Evolutionary conservation across 2,329 filamentous ascomycete genomes (phyloP).

Genomic region (Diaporthe vaccinii): DNA sequence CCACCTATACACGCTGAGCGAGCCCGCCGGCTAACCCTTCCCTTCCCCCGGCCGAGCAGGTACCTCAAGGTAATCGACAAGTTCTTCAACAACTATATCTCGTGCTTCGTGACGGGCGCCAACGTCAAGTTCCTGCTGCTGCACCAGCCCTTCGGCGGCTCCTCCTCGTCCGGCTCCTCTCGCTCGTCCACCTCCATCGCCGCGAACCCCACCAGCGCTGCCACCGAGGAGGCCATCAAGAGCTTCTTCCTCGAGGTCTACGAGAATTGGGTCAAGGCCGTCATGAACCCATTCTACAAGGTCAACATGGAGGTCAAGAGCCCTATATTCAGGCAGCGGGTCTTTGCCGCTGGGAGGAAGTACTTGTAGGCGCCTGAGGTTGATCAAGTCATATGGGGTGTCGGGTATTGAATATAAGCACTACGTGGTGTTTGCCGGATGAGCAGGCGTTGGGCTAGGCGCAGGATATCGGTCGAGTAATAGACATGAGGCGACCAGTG

Average conservation of each 20-base stretch:
- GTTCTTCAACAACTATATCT: conserved; percentile 96
- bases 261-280: conserved; percentile 95
- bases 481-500: neutral
- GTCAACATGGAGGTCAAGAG: conserved; percentile 88
- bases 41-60: conserved; percentile 59
- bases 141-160: conserved; percentile 77
- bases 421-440: neutral
- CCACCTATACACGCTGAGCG: neutral
- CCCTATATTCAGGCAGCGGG: conserved; percentile 85
- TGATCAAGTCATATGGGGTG: neutral
- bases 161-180: conserved; percentile 52
- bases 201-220: conserved; percentile 87
- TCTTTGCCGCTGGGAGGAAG: conserved; percentile 91
- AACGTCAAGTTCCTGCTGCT: conserved; percentile 96
- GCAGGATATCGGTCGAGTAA: neutral
- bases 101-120: conserved; percentile 91
- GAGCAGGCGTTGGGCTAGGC: neutral
- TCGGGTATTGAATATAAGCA: conserved; percentile 44
- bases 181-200: conserved; percentile 78
- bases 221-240: conserved; percentile 94
- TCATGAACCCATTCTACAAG: conserved; percentile 96
- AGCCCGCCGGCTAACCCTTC: neutral
- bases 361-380: conserved; percentile 71
- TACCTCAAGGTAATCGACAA: conserved; percentile 97
- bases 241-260: conserved; percentile 97